Conservation (phyloP, 306 rosid species). For the Cicer bijugum region DNA sequence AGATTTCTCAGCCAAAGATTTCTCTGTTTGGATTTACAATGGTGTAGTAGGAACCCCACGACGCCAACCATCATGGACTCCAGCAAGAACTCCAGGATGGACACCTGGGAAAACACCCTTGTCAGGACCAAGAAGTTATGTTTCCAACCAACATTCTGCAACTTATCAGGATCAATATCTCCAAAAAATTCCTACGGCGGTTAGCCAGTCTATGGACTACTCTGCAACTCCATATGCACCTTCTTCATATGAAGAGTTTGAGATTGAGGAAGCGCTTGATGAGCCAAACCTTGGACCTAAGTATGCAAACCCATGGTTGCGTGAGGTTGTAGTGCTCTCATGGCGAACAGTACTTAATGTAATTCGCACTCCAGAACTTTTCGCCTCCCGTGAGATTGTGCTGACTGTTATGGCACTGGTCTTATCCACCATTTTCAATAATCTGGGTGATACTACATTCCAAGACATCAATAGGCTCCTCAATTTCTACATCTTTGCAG, state of each 20-base stretch:
- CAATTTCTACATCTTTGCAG: conserved; percentile 87
- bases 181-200: conserved; percentile 46
- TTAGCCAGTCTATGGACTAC: conserved; percentile 55
- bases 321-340: conserved; percentile 79
- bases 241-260: conserved; percentile 58
- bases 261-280: conserved; percentile 64
- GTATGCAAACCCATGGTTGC: conserved; percentile 82
- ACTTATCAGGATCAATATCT: conserved; percentile 48
- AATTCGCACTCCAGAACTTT: conserved; percentile 82
- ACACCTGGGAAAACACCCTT: conserved; percentile 66
- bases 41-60: conserved; percentile 79
- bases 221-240: conserved; percentile 49
- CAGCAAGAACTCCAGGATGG: conserved; percentile 69
- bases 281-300: conserved; percentile 59
- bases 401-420: conserved; percentile 76
- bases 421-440: conserved; percentile 67
- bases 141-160: conserved; percentile 65
- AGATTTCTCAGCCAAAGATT: conserved; percentile 80
- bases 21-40: conserved; percentile 75
- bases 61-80: conserved; percentile 82
- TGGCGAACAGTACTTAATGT: conserved; percentile 80
- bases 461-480: conserved; percentile 76
- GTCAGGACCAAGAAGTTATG: conserved; percentile 53
- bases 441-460: conserved; percentile 53
- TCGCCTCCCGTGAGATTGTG: conserved; percentile 88